These are phyloP conservation scores for Candida tibetensis DNA, from an alignment of 805 yeast genomes.

Conservation along the genomic window DNA sequence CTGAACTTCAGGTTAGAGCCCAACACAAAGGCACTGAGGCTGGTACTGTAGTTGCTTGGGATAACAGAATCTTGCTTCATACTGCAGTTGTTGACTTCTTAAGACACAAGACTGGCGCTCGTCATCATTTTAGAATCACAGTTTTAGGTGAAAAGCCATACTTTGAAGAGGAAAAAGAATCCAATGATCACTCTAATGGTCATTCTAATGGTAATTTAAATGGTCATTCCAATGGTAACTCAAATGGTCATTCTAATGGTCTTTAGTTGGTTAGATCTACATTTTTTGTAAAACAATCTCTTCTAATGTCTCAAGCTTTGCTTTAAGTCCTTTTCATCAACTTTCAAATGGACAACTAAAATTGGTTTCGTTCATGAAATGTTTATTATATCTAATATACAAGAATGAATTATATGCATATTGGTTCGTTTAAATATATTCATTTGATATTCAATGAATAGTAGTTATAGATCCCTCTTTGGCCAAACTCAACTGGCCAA, in stretches of 20 bases:
- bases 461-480: slow-evolving; percentile 56
- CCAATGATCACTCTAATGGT: slow-evolving; percentile 4
- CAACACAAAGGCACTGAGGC: slow-evolving; percentile 22
- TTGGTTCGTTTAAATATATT: too few species aligned
- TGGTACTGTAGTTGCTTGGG: slow-evolving; percentile 25
- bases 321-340: too few species aligned
- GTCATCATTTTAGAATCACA: slow-evolving; percentile 26
- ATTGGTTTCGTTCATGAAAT: background rate
- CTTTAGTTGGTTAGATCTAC: background rate
- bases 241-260: background rate
- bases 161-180: slow-evolving; percentile 5
- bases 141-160: slow-evolving; percentile 27
- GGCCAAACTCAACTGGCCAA: slow-evolving; percentile 54
- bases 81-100: slow-evolving; percentile 23
- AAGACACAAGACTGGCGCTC: slow-evolving; percentile 19
- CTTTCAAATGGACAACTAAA: too few species aligned
- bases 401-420: too few species aligned
- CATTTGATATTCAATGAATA: slow-evolving; percentile 51
- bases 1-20: slow-evolving; percentile 26
- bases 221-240: slow-evolving; percentile 4
- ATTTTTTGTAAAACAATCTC: background rate
- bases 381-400: background rate
- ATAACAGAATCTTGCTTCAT: slow-evolving; percentile 22
- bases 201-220: slow-evolving; percentile 4
- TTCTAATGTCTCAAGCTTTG: too few species aligned